These are phyloP conservation scores for Globisporangium sylvaticum DNA, from an alignment of 352 stramenopile genomes.

Conservation along the genomic window DNA sequence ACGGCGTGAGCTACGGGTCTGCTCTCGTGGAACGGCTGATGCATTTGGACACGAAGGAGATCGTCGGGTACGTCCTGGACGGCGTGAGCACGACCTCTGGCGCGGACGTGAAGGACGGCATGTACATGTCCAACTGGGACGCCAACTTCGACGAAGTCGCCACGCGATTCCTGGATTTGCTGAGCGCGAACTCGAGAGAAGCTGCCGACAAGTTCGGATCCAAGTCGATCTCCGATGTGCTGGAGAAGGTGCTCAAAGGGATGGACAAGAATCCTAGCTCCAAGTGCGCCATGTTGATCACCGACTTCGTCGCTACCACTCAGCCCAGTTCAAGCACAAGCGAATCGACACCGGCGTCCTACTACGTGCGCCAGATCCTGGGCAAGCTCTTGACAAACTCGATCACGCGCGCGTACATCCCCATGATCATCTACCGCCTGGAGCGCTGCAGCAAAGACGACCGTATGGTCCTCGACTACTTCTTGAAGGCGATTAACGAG, in stretches of 20 bases:
- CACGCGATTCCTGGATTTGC: constrained; percentile 24
- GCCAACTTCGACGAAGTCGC: constrained; percentile 33
- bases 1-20: constrained; percentile 36
- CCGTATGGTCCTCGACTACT: constrained; percentile 11
- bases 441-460: no score
- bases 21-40: constrained; percentile 43
- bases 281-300: constrained; percentile 16
- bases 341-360: constrained; percentile 23
- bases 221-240: constrained; percentile 7
- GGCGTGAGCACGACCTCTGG: constrained; percentile 36
- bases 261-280: constrained; percentile 26
- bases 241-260: constrained; percentile 18
- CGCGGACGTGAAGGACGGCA: constrained; percentile 20
- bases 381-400: constrained; percentile 25
- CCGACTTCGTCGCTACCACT: neutral
- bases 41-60: constrained; percentile 30
- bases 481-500: no score
- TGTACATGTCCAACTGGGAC: constrained; percentile 39
- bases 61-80: constrained; percentile 51
- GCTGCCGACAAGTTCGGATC: neutral
- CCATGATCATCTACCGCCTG: no score
- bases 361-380: constrained; percentile 20
- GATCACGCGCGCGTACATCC: constrained; percentile 12
- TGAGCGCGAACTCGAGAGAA: no score
- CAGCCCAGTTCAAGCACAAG: no score